A percentile compares a stretch with the other conserved stretches of the same genome.
Conservation (phyloP, 805 yeast genomes). For the Cyberlindnera americana region DNA sequence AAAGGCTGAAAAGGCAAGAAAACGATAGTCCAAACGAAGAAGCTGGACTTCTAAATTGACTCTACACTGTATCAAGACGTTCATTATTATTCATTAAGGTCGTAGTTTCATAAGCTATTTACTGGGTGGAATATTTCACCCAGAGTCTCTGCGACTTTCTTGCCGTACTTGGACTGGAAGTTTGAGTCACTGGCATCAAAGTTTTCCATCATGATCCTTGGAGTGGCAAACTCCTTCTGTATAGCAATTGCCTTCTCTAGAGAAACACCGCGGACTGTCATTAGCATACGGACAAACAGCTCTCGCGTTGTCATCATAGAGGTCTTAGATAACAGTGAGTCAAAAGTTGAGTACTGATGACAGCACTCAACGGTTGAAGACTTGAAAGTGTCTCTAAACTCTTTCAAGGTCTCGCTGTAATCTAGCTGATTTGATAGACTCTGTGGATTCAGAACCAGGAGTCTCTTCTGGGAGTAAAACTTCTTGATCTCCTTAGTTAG, state of each 20-base stretch:
- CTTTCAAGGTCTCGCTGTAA: constrained; percentile 38
- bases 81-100: no score
- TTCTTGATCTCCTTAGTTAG: constrained; percentile 43
- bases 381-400: constrained; percentile 45
- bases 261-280: constrained; percentile 78
- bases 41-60: background rate
- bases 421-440: constrained; percentile 48
- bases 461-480: constrained; percentile 35
- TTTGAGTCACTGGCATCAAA: constrained; percentile 31
- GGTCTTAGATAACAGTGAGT: constrained; percentile 65
- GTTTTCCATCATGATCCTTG: constrained; percentile 51
- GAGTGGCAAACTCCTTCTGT: constrained; percentile 70
- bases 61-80: no score
- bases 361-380: constrained; percentile 33
- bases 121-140: constrained; percentile 20
- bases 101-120: background rate
- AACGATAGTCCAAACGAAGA: background rate
- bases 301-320: constrained; percentile 71
- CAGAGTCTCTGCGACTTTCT: constrained; percentile 24
- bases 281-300: constrained; percentile 67
- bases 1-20: background rate
- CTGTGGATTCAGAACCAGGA: constrained; percentile 50
- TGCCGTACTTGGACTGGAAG: constrained; percentile 29
- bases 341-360: constrained; percentile 53
- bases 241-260: constrained; percentile 80